Conservation (phyloP, 129 eudicot species). For the Escallonia herrerae region DNA sequence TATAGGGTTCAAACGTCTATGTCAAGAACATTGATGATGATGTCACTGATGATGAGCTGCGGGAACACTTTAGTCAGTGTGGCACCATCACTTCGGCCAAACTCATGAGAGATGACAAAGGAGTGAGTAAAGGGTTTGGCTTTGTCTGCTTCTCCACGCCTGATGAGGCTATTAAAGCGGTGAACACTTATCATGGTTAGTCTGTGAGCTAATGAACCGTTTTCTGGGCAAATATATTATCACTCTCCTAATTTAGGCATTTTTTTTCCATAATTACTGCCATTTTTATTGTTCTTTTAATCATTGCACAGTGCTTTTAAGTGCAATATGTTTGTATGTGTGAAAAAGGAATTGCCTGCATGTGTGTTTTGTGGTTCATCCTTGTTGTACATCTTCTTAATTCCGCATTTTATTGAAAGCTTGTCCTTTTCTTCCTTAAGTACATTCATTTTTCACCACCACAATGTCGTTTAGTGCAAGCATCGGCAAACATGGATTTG, state of each 20-base stretch:
- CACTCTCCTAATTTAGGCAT: neutral
- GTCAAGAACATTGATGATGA: constrained; percentile 75
- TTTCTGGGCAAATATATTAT: neutral
- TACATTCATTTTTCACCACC: too few relatives aligned
- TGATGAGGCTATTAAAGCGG: constrained; percentile 75
- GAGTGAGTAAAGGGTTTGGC: constrained; percentile 80
- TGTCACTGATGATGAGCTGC: constrained; percentile 58
- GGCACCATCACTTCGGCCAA: constrained; percentile 83
- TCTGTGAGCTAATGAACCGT: neutral
- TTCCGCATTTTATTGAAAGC: too few relatives aligned
- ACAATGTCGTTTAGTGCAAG: too few relatives aligned
- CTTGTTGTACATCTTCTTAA: too few relatives aligned
- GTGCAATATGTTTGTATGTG: too few relatives aligned
- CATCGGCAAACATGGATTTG: too few relatives aligned
- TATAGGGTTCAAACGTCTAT: constrained; percentile 76
- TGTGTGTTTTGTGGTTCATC: too few relatives aligned
- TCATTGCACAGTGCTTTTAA: too few relatives aligned
- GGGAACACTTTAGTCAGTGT: constrained; percentile 63
- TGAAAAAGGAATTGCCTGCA: too few relatives aligned
- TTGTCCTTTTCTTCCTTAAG: too few relatives aligned
- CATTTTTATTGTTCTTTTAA: too few relatives aligned
- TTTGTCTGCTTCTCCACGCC: constrained; percentile 84
- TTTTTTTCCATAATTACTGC: too few relatives aligned
- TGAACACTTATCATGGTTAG: constrained; percentile 60
- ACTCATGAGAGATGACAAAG: constrained; percentile 70